These are phyloP conservation scores for Mucor irregularis DNA, from an alignment of 371 early-diverging fungal species.

Conservation along the genomic window DNA sequence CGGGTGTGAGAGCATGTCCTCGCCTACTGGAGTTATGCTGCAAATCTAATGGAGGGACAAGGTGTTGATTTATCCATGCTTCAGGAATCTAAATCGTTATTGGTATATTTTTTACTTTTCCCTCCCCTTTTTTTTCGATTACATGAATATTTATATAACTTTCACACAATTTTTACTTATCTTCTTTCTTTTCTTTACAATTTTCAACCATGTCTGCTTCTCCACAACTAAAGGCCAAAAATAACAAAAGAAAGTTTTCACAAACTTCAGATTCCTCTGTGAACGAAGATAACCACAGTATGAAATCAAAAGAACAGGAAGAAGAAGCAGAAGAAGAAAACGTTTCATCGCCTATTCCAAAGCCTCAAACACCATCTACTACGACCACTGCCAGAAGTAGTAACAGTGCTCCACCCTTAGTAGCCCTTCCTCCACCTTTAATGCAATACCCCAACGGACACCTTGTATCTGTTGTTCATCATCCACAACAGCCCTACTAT, in stretches of 20 bases:
- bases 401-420: neutral
- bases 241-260: slow-evolving; percentile 11
- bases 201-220: no score
- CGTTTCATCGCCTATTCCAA: neutral
- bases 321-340: no score
- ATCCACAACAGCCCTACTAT: slow-evolving; percentile 5
- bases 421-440: slow-evolving; percentile 20
- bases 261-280: neutral
- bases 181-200: neutral
- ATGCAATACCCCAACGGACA: slow-evolving; percentile 23
- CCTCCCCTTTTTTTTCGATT: neutral
- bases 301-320: neutral
- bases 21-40: slow-evolving; percentile 10
- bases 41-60: neutral
- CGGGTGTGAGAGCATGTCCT: slow-evolving; percentile 16
- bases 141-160: slow-evolving; percentile 3
- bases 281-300: no score
- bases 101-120: slow-evolving; percentile 1
- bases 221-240: neutral
- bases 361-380: slow-evolving; percentile 1
- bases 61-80: slow-evolving; percentile 6
- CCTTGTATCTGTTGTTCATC: slow-evolving; percentile 7
- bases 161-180: slow-evolving; percentile 2
- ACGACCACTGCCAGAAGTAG: neutral
- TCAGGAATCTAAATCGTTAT: slow-evolving; percentile 11